phyloP scores from a whole-genome alignment of 306 rosid species.

The Cucumis melo region DNA sequence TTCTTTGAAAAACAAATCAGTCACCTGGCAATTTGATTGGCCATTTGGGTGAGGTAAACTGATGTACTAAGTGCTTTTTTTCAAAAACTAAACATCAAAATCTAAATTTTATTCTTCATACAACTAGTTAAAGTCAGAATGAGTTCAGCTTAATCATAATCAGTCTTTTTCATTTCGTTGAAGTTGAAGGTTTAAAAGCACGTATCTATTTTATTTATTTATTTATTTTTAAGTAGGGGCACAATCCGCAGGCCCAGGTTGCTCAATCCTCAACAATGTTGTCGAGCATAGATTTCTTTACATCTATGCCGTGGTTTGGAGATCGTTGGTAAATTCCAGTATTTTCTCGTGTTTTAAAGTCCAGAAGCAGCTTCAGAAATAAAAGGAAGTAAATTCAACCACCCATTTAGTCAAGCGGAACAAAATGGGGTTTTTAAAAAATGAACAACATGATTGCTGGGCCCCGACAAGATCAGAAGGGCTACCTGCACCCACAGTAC shows the following conservation, averaged over 20 bases:
- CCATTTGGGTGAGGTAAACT: too few relatives aligned
- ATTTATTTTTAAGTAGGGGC: too few relatives aligned
- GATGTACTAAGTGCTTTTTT: too few relatives aligned
- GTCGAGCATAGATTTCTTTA: not conserved
- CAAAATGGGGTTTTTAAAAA: not conserved
- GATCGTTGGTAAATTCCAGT: not conserved
- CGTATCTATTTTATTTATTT: too few relatives aligned
- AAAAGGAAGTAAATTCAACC: not conserved
- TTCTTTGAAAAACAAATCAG: too few relatives aligned
- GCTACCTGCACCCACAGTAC: not conserved
- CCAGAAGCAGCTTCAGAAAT: slow-evolving; percentile 1
- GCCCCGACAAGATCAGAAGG: not conserved
- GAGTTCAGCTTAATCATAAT: too few relatives aligned
- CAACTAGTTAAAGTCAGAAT: not conserved
- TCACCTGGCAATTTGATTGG: too few relatives aligned
- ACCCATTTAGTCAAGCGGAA: not conserved
- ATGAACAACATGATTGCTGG: not conserved
- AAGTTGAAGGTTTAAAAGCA: too few relatives aligned
- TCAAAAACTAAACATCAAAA: not conserved
- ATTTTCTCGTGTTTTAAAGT: not conserved
- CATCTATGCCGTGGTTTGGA: not conserved
- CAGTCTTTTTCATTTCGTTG: too few relatives aligned
- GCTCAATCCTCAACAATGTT: too few relatives aligned
- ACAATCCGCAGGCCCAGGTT: too few relatives aligned
- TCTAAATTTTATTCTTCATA: not conserved